A percentile compares a stretch with the other conserved stretches of the same genome.
These are phyloP conservation scores for Papiliotrema fonsecae DNA, from an alignment of 1,284 basidiomycete genomes.

Conservation along the genomic window DNA sequence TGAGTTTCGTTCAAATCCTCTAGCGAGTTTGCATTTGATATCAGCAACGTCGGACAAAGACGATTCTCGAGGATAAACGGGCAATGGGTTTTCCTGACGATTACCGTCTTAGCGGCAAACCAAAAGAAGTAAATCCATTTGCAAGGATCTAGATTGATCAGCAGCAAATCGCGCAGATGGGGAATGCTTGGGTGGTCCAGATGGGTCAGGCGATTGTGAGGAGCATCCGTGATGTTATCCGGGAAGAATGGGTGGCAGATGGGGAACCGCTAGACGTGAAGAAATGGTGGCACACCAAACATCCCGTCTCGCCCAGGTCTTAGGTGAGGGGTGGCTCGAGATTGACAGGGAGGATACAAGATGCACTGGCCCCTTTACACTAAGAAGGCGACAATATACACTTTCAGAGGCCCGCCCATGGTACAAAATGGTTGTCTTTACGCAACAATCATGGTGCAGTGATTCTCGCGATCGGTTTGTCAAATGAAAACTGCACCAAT, in stretches of 20 bases:
- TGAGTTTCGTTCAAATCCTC: slow-evolving; percentile 6
- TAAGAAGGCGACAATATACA: too few species aligned
- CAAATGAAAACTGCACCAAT: too few species aligned
- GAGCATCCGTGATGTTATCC: slow-evolving; percentile 1
- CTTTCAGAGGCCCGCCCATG: too few species aligned
- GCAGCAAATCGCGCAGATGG: slow-evolving; percentile 4
- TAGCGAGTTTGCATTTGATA: neutral
- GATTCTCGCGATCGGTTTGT: too few species aligned
- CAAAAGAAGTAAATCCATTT: slow-evolving; percentile 1
- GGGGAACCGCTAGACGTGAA: slow-evolving; percentile 1
- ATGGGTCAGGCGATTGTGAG: slow-evolving; percentile 3
- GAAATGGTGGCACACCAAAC: neutral
- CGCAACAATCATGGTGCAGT: too few species aligned
- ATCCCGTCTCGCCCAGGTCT: too few species aligned
- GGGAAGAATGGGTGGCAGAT: slow-evolving; percentile 1
- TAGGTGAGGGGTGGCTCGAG: neutral
- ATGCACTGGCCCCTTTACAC: too few species aligned
- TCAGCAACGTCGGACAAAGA: slow-evolving; percentile 7
- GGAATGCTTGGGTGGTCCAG: slow-evolving; percentile 4
- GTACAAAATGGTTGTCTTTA: too few species aligned
- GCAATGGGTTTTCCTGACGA: slow-evolving; percentile 8
- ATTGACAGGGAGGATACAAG: neutral
- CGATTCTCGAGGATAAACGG: slow-evolving; percentile 5
- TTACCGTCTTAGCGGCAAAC: slow-evolving; percentile 1
- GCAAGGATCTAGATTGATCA: neutral